Evolutionary conservation across 331 rosid species (phyloP).

Genomic region (Rhamnella rubrinervis): DNA sequence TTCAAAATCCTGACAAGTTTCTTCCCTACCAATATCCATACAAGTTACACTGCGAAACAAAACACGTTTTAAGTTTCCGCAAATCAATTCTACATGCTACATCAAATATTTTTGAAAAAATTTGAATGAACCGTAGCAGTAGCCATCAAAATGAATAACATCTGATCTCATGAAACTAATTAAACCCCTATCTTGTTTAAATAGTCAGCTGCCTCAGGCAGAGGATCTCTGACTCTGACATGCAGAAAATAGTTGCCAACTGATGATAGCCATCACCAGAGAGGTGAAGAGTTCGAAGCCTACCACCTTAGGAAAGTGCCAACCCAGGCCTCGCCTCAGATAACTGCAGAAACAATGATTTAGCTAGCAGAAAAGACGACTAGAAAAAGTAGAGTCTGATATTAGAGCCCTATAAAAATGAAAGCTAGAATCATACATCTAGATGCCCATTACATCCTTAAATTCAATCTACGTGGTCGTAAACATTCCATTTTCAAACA

Average conservation of each 20-base stretch:
- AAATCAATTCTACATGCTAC: conserved; percentile 10
- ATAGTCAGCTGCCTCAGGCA: conserved; percentile 30
- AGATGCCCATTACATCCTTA: not conserved
- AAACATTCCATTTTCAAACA: too few relatives aligned
- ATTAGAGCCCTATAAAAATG: too few relatives aligned
- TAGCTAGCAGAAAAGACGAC: conserved; percentile 10
- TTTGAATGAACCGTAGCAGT: not conserved
- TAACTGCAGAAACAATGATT: conserved; percentile 55
- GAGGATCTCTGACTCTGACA: conserved; percentile 98
- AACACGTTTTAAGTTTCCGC: not conserved
- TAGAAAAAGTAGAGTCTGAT: not conserved
- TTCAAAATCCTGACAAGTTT: not conserved
- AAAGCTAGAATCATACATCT: not conserved
- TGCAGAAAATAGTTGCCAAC: conserved; percentile 85
- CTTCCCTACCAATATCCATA: conserved; percentile 9
- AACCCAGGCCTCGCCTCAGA: conserved; percentile 84
- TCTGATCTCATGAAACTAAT: not conserved
- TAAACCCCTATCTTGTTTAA: conserved; percentile 5
- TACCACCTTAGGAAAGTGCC: conserved; percentile 88
- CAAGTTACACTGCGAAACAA: not conserved
- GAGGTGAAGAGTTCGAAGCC: conserved; percentile 90
- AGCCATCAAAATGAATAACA: not conserved
- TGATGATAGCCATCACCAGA: conserved; percentile 77
- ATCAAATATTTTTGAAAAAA: conserved; percentile 7
- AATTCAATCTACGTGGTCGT: not conserved